Percentiles rank a stretch among this genome's conserved stretches.
phyloP scores from a whole-genome alignment of 805 yeast genomes.

The Pichia eremophila region DNA sequence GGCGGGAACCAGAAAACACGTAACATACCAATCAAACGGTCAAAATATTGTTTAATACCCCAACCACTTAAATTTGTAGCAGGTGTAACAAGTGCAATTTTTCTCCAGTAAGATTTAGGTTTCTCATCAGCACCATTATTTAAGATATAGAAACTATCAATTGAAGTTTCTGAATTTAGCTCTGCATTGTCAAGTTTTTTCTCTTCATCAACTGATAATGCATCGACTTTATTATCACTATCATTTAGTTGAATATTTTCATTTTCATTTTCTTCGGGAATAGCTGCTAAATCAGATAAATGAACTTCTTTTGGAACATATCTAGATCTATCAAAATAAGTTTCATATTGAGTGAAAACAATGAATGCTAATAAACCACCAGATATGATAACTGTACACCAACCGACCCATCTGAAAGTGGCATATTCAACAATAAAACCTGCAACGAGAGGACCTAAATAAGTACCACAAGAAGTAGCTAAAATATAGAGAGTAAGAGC shows the following conservation, averaged over 20 bases:
- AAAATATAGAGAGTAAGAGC: conserved; percentile 65
- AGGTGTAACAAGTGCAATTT: conserved; percentile 41
- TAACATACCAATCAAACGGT: conserved; percentile 39
- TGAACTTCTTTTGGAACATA: conserved; percentile 17
- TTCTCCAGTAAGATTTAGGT: conserved; percentile 34
- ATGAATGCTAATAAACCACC: conserved; percentile 47
- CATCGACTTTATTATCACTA: background rate
- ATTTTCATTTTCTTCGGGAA: conserved; percentile 1
- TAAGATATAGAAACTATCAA: conserved; percentile 10
- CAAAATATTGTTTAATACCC: conserved; percentile 58
- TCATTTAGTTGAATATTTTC: background rate
- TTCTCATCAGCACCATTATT: conserved; percentile 34
- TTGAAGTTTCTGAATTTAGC: conserved; percentile 1
- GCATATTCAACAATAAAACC: conserved; percentile 56
- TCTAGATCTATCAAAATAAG: conserved; percentile 49
- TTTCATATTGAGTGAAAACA: conserved; percentile 60
- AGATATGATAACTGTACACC: conserved; percentile 54
- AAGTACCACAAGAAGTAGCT: conserved; percentile 70
- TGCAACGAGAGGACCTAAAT: conserved; percentile 70
- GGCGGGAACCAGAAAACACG: conserved; percentile 58
- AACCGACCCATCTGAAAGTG: conserved; percentile 76
- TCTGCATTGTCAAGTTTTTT: conserved; percentile 3
- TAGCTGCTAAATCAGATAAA: conserved; percentile 3
- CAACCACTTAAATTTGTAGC: conserved; percentile 52
- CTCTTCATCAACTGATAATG: conserved; percentile 1